Evolutionary conservation across 2,329 filamentous ascomycete genomes (phyloP), one percentile per base, ranked within the genome.

Genomic region (Aspergillus fischeri): DNA sequence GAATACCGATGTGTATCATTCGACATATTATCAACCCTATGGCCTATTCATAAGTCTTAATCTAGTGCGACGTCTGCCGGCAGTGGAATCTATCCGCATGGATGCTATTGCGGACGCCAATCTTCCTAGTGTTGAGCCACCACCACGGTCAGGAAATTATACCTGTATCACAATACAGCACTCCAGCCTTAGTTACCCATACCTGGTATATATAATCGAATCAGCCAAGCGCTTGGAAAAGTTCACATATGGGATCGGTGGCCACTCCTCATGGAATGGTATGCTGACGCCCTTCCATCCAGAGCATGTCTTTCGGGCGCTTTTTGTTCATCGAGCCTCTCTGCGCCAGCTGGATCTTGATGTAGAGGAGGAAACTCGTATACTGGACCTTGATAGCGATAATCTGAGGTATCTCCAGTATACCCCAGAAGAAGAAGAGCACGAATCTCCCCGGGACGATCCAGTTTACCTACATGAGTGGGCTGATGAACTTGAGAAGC

Each of bases 1-100:
- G 17, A 42, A 42, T 20, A 20, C 38, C 6, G 6, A 9, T 2
- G 6, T 42, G n/a, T 42, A 41, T 11, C 35, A 41, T 3, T 17
- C 14, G 14, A 8, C 62, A 24, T 25, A 55, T 4, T 53, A 53
- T 32, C 27, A 35, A 24, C n/a, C 25, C 21, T 53, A 53, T 32
- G 52, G 49, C 27, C n/a, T 53, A 17, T 49, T 29, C 52, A 32
- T 3, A 9, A 14, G 41, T 38, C 14, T 53, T 4, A 48, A 41
- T 10, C 41, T 53, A 44, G 42, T 53, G 42, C 35, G 44, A 32
- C 27, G 28, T 21, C 42, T 53, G 17, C 52, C 44, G 17, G 52
- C 52, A 14, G 28, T 49, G 29, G 42, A 38, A 28, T 48, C 17
- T 25, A 25, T 49, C 47, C 9, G 7, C 4, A 32, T 53, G 27